A percentile compares a stretch with the other conserved stretches of the same genome.
Evolutionary conservation across 129 eudicot genomes (phyloP).

Genomic region (Heracleum sosnowskyi): DNA sequence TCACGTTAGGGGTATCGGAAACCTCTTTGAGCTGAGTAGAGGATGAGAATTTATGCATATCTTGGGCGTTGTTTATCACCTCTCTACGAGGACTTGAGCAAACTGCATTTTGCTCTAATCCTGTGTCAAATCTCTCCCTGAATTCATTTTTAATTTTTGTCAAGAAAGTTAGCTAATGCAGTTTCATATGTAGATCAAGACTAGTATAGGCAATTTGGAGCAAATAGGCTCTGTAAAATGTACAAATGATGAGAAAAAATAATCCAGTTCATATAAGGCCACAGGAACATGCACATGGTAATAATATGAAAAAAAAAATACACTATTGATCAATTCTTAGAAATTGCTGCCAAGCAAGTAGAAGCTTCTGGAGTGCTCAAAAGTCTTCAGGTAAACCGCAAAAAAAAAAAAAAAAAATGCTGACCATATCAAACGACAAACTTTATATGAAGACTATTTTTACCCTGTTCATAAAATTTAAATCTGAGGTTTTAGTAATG

Average conservation of each 20-base stretch:
- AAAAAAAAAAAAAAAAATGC: not conserved
- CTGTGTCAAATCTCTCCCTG: slow-evolving; percentile 46
- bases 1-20: not conserved
- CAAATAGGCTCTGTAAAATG: not conserved
- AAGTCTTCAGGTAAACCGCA: not conserved
- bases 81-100: slow-evolving; percentile 7
- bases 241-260: not conserved
- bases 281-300: not conserved
- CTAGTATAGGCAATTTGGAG: not conserved
- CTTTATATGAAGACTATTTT: not conserved
- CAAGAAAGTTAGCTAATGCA: not conserved
- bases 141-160: not conserved
- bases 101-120: slow-evolving; percentile 20
- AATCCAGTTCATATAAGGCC: not conserved
- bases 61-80: not conserved
- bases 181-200: not conserved
- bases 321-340: not conserved
- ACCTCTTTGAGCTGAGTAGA: slow-evolving; percentile 15
- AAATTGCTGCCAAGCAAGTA: not conserved
- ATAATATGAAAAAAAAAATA: not conserved
- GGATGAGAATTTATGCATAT: not conserved
- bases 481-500: not conserved
- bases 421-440: not conserved
- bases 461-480: not conserved
- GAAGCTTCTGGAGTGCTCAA: not conserved